Base-by-base conservation (phyloP, 169 alveolate genomes). In the Theileria luwenshuni region DNA sequence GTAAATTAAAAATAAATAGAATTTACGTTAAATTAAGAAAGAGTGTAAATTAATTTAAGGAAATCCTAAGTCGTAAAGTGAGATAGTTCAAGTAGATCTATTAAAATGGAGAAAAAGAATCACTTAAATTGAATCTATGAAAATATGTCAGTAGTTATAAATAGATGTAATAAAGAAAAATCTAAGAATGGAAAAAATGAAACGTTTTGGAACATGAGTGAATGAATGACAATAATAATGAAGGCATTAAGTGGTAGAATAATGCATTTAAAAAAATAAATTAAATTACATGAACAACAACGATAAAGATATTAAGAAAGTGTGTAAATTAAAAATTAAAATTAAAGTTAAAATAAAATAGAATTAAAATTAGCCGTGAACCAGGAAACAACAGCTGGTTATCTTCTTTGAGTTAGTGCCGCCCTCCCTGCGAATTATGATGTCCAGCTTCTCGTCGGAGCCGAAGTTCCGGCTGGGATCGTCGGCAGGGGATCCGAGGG, bases 371-470 rank as follows among this genome's bases (percentile, higher is more conserved):
- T 68, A 68, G 47, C 76, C 76, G 64, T 68, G 76, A 2, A 25
- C 28, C 15, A 68, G 35, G 42, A 68, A 68, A 30, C 76, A 68
- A 51, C 76, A 68, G 41, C 61, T 51, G 3, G 76, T 28, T 2
- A 68, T 68, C 51, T 68, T 68, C 35, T 30, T 68, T 27, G 65
- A 35, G 17, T 68, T 15, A 23, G 32, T 15, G 58, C 51, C 51
- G 49, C 61, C 30, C 23, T 47, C 76, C 1, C 61, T 15, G 47
- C 61, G 21, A 27, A 68, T 45, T n/a, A 68, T 21, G 15, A 23
- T 21, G 58, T 68, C 76, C 23, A 68, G 49, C 17, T 45, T 68
- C 13, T 68, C 76, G 47, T 68, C 76, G 25, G 76, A 68, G 32
- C 71, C 71, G 13, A 68, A 68, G 65, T 68, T 25, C 32, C 76